Base-by-base conservation (phyloP, 768 basidiomycete genomes). In the Trametes maxima region DNA sequence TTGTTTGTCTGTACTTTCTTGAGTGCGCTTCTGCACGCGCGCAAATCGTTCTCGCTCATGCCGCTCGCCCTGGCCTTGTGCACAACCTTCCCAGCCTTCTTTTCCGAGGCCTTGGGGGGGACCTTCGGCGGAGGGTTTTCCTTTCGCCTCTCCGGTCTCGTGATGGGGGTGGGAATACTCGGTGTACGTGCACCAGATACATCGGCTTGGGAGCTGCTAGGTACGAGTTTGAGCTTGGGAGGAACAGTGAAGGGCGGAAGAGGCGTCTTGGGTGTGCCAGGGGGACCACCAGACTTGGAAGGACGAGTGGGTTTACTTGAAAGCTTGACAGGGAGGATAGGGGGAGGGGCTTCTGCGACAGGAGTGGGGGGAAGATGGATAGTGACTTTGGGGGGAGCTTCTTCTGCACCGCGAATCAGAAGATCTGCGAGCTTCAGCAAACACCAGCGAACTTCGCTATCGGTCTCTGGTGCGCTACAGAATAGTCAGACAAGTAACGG, bases 401-500 rank as follows among this genome's bases (percentile, higher is more conserved):
- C 96, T 59, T 92, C 87, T 3, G 86, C 78, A 22, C 92, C 90
- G 53, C 88, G 86, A 66, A 95, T 88, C 44, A 94, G 82, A 19
- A 96, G 80, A 68, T 98, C 96, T 5, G 92, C 93, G 22, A 97
- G 78, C 74, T 98, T 98, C 68, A 98, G 80, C 50, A 96, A 77
- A 65, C 89, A 92, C 86, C 94, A 92, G 47, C 95, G 88, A 42
- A 95, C 90, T 76, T 96, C 92, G 68, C 92, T 82, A 72, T 97
- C 94, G 56, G 86, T 80, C 61, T 89, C 86, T 0, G 88, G 80
- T 35, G 87, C 84, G 35, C 93, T 95, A 4, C 33, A 49, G 17
- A 47, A n/a, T 33, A 12, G 5, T 17, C 44, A 50, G 8, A 45
- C 39, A n/a, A 35, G 46, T 11, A 57, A 45, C 8, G 46, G 50